Conservation (phyloP, 305 asterid genomes). For the Andrographis paniculata region DNA sequence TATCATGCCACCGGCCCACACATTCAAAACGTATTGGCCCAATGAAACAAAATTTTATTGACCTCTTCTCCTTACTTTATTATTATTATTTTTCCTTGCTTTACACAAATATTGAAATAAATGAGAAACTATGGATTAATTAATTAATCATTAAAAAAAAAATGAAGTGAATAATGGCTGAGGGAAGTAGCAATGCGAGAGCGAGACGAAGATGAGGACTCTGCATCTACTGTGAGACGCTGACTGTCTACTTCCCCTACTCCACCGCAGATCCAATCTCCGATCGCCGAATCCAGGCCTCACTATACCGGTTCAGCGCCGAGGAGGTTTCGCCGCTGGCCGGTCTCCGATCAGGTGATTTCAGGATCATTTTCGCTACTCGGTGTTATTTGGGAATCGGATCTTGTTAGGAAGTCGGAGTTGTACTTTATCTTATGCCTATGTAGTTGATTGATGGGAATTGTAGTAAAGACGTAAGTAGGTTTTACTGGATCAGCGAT, state of each 20-base stretch:
- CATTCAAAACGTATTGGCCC: no score
- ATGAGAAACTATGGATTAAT: no score
- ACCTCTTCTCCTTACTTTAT: no score
- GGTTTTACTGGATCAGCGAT: slow-evolving; percentile 11
- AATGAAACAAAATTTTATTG: no score
- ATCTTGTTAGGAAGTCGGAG: slow-evolving; percentile 15
- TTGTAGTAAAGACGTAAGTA: slow-evolving; percentile 22
- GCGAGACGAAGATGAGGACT: slow-evolving; percentile 11
- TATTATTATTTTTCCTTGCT: no score
- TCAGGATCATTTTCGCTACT: slow-evolving; percentile 16
- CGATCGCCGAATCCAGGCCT: no score
- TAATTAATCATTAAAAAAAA: no score
- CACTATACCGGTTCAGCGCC: no score
- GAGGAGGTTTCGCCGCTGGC: slow-evolving; percentile 21
- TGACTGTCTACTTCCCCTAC: slow-evolving; percentile 19
- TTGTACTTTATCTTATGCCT: slow-evolving; percentile 1
- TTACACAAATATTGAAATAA: no score
- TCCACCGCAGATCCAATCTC: slow-evolving; percentile 24
- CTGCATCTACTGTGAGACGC: slow-evolving; percentile 20
- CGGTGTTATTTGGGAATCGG: slow-evolving; percentile 11
- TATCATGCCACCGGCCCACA: no score
- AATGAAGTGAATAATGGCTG: no score
- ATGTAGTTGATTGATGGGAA: slow-evolving; percentile 11
- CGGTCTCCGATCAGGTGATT: slow-evolving; percentile 33
- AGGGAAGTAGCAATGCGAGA: background rate